Percentiles rank a stretch among this genome's conserved stretches.
Evolutionary conservation across 805 yeast genomes (phyloP).

Genomic region (Kazachstania martiniae): DNA sequence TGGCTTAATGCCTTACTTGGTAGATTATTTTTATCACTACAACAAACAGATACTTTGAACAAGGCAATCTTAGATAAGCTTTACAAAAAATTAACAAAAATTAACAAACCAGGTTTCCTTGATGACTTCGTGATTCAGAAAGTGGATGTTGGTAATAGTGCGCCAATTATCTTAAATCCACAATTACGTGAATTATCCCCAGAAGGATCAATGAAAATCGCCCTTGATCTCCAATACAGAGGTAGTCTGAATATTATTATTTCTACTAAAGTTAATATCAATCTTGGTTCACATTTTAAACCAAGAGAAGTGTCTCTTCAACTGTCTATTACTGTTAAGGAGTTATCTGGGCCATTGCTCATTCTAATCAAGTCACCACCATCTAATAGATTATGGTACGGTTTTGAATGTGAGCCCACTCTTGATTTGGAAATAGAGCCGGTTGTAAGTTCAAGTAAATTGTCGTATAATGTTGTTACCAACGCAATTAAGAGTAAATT

Average conservation of each 20-base stretch:
- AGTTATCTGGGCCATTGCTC: constrained; percentile 62
- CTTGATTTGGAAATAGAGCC: constrained; percentile 77
- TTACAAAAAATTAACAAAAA: constrained; percentile 61
- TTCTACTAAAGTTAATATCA: constrained; percentile 69
- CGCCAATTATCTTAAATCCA: constrained; percentile 74
- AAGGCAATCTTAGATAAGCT: constrained; percentile 47
- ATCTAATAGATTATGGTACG: constrained; percentile 82
- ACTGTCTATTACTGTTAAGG: constrained; percentile 55
- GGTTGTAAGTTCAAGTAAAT: constrained; percentile 72
- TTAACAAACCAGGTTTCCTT: constrained; percentile 78
- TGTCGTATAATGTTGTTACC: constrained; percentile 70
- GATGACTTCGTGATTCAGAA: constrained; percentile 70
- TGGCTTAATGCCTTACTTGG: constrained; percentile 91
- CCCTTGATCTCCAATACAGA: constrained; percentile 51
- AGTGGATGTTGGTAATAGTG: constrained; percentile 65
- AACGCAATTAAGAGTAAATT: constrained; percentile 69
- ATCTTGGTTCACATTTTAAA: constrained; percentile 64
- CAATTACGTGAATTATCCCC: constrained; percentile 58
- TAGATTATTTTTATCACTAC: constrained; percentile 65
- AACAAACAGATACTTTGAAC: constrained; percentile 59
- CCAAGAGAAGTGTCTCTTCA: constrained; percentile 68
- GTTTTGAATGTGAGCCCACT: constrained; percentile 69
- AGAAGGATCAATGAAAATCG: constrained; percentile 62
- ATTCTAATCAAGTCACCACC: constrained; percentile 81
- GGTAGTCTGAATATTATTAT: constrained; percentile 73